Base-by-base conservation (phyloP, 1,139 yeast genomes). In the Pichiaceae sp. region DNA sequence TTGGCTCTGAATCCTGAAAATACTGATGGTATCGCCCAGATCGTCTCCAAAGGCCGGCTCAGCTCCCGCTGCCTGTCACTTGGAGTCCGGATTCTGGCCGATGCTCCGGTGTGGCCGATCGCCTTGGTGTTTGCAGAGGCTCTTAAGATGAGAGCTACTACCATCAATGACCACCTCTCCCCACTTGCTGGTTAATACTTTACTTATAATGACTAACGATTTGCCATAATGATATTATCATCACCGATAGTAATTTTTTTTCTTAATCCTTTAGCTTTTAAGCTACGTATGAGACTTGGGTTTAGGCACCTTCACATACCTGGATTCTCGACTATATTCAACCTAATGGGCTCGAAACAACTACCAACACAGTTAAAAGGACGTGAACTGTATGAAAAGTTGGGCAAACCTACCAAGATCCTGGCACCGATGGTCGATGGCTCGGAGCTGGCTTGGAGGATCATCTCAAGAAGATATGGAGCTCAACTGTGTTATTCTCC, bases 381-480 rank as follows among this genome's bases (percentile, higher is more conserved):
- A 2, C 70, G 95, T 42, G 76, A 73, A 34, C 68, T 91, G 4
- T 89, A 66, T 54, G 69, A 82, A 36, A 62, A 72, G 12, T 63
- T 91, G 14, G 94, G 94, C 0, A 52, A 62, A 17, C 98, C 98
- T 1, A 74, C 69, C 38, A 84, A 84, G 43, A 78, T 93, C 15
- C 94, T 93, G 19, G 98, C 97, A 1, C 99, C 99, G 1, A 91
- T 93, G 97, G 99, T 93, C 11, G 98, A 93, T 58, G 97, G 87
- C 49, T 78, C 91, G 3, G 98, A 93, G 53, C 68, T 91, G 23
- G 98, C 96, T 1, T 93, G 98, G 97, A 71, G 99, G 48, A 72
- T 86, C 15, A 62, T 93, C 16, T 84, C 95, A 2, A 69, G 97
- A 42, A 68, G 73, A 45, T 81, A 89, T 53, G 99, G 98, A 1